phyloP scores from a whole-genome alignment of 2,329 filamentous ascomycete genomes.

The Pseudogymnoascus sp. region DNA sequence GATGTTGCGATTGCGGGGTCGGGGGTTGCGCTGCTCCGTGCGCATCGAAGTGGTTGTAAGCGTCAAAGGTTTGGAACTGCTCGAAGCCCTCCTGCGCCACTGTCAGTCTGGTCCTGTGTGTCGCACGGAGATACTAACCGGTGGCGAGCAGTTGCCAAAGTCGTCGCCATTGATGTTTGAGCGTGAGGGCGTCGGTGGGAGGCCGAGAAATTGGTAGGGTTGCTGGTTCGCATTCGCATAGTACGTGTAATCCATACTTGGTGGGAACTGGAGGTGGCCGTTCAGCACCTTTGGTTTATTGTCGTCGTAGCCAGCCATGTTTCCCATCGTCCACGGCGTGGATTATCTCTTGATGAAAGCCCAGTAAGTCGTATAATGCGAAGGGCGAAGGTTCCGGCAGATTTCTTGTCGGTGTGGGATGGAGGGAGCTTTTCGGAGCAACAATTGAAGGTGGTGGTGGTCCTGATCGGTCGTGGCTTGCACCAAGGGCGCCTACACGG shows the following conservation, averaged over 20 bases:
- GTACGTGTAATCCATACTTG: conserved; percentile 49
- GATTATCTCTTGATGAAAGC: neutral
- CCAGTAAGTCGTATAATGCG: neutral
- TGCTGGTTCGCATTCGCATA: conserved; percentile 37
- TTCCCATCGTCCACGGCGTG: neutral
- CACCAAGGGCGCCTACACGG: neutral
- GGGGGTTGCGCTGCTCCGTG: conserved; percentile 18
- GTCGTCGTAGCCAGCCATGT: neutral
- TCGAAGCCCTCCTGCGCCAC: conserved; percentile 23
- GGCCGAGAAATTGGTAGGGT: conserved; percentile 40
- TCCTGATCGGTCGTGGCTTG: neutral
- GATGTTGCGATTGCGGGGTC: conserved; percentile 24
- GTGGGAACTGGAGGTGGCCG: neutral
- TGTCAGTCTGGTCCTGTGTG: conserved; percentile 16
- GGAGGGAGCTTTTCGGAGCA: neutral
- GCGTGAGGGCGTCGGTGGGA: conserved; percentile 32
- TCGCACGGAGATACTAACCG: conserved; percentile 27
- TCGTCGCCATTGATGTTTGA: conserved; percentile 34
- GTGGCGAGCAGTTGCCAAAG: conserved; percentile 34
- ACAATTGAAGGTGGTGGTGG: neutral
- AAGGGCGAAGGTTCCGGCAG: neutral
- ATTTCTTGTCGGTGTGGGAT: neutral
- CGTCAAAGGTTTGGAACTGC: conserved; percentile 24
- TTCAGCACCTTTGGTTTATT: neutral
- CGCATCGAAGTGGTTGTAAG: conserved; percentile 20